Evolutionary conservation across 768 basidiomycete species (phyloP).

Genomic region (Tephrocybe sp.): DNA sequence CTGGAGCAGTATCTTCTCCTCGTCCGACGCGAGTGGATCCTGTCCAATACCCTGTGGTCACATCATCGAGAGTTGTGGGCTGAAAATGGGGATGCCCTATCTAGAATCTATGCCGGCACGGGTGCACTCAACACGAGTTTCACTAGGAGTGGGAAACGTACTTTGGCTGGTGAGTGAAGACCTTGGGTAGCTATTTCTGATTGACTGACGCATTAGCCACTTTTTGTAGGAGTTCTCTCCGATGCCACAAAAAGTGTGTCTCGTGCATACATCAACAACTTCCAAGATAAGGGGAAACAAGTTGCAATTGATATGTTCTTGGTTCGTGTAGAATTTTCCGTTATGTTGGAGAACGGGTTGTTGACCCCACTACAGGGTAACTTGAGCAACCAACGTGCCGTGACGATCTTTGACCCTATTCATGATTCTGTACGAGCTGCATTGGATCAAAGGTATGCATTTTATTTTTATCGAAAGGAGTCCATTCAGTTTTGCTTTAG

Average conservation of each 20-base stretch:
- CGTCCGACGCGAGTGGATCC: conserved; percentile 74
- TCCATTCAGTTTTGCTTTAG: conserved; percentile 33
- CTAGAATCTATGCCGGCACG: conserved; percentile 91
- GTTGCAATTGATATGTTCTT: conserved; percentile 93
- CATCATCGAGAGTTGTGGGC: conserved; percentile 95
- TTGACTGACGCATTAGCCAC: conserved; percentile 1
- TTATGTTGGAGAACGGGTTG: neutral
- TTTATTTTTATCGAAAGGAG: neutral
- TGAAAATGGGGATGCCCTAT: conserved; percentile 91
- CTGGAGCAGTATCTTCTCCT: conserved; percentile 82
- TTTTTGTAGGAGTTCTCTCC: conserved; percentile 70
- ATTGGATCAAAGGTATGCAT: conserved; percentile 67
- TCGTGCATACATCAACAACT: conserved; percentile 96
- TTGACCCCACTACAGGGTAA: conserved; percentile 72
- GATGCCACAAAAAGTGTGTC: conserved; percentile 97
- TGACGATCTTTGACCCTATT: conserved; percentile 91
- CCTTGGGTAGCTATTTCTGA: conserved; percentile 1
- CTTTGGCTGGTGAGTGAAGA: conserved; percentile 64
- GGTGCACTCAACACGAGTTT: conserved; percentile 95
- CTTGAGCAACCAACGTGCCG: conserved; percentile 80
- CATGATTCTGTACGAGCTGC: conserved; percentile 81
- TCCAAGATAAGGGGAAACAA: conserved; percentile 94
- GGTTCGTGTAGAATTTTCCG: conserved; percentile 44
- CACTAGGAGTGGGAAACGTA: conserved; percentile 92
- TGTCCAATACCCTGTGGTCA: conserved; percentile 70